These are phyloP conservation scores for Ministeria vibrans DNA, from an alignment of 78 protist species.

Conservation along the genomic window DNA sequence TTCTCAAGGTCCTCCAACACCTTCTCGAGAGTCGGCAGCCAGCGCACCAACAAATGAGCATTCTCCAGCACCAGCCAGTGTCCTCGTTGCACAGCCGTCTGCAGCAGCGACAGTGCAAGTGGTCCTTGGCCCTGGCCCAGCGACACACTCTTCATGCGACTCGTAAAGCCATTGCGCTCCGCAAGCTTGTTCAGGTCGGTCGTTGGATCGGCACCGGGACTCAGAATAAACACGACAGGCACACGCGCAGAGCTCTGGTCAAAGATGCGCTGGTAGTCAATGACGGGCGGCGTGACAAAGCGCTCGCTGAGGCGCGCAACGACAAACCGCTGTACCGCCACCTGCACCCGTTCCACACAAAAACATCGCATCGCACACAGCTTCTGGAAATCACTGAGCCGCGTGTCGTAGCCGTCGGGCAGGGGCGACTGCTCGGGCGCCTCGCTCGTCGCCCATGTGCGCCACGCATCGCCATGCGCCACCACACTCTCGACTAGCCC, in stretches of 20 bases:
- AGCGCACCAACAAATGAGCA: slow-evolving; percentile 80
- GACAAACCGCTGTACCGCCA: slow-evolving; percentile 56
- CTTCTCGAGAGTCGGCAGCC: slow-evolving; percentile 82
- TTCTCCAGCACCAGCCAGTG: slow-evolving; percentile 91
- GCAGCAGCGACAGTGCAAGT: slow-evolving; percentile 63
- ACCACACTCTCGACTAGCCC: slow-evolving; percentile 3
- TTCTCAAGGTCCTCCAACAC: slow-evolving; percentile 47
- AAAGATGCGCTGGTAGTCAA: slow-evolving; percentile 39
- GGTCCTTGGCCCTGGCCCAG: slow-evolving; percentile 84
- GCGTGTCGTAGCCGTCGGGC: slow-evolving; percentile 15
- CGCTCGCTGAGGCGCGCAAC: slow-evolving; percentile 24
- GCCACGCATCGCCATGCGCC: slow-evolving; percentile 45
- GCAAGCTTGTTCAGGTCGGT: slow-evolving; percentile 75
- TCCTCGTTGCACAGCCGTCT: slow-evolving; percentile 68
- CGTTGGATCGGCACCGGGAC: slow-evolving; percentile 91
- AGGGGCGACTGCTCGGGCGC: slow-evolving; percentile 50
- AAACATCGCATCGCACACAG: slow-evolving; percentile 69
- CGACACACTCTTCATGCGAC: slow-evolving; percentile 39
- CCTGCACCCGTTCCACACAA: slow-evolving; percentile 67
- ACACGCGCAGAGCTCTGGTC: slow-evolving; percentile 19
- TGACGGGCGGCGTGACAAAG: slow-evolving; percentile 70
- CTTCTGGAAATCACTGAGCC: slow-evolving; percentile 30
- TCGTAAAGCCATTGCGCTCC: slow-evolving; percentile 41
- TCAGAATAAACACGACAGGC: slow-evolving; percentile 82
- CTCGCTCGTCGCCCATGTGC: slow-evolving; percentile 58